These are phyloP conservation scores for Amylostereum chailletii DNA, from an alignment of 1,284 basidiomycete species.

Conservation along the genomic window DNA sequence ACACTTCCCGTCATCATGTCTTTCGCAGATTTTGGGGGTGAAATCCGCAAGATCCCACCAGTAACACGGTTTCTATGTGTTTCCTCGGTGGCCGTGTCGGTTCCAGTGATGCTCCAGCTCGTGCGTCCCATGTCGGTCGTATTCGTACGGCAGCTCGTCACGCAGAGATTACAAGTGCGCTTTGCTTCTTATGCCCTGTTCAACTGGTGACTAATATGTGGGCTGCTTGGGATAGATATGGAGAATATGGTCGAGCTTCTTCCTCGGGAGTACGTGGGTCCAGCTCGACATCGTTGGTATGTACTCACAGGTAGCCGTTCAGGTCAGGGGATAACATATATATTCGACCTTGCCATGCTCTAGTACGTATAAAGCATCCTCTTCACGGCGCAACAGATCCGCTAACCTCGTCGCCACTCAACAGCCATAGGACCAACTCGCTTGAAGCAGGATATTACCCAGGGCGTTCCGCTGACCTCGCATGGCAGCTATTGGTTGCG, in stretches of 20 bases:
- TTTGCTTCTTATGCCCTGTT: conserved; percentile 16
- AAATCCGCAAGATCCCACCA: conserved; percentile 77
- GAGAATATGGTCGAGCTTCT: conserved; percentile 72
- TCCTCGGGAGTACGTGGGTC: conserved; percentile 54
- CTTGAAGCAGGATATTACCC: conserved; percentile 58
- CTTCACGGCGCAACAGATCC: neutral
- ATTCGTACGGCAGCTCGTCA: conserved; percentile 45
- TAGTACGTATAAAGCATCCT: conserved; percentile 43
- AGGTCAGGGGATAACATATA: conserved; percentile 52
- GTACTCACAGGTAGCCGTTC: neutral
- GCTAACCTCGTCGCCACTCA: neutral
- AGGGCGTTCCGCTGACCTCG: conserved; percentile 58
- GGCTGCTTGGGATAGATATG: conserved; percentile 44
- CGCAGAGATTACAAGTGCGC: conserved; percentile 36
- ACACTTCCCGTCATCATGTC: conserved; percentile 4
- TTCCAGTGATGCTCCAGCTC: conserved; percentile 52
- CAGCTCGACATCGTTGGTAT: neutral
- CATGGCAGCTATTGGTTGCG: conserved; percentile 64
- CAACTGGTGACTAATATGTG: neutral
- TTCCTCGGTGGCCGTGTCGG: conserved; percentile 53
- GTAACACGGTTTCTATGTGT: conserved; percentile 70
- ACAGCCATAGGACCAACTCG: conserved; percentile 53
- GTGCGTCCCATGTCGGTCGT: conserved; percentile 47
- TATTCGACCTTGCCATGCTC: conserved; percentile 73
- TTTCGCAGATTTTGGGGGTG: conserved; percentile 25